Percentiles rank a stretch among this genome's conserved stretches.
Evolutionary conservation across 2,329 filamentous ascomycete species (phyloP).

Genomic region (Ophiocordyceps camponoti-floridani): DNA sequence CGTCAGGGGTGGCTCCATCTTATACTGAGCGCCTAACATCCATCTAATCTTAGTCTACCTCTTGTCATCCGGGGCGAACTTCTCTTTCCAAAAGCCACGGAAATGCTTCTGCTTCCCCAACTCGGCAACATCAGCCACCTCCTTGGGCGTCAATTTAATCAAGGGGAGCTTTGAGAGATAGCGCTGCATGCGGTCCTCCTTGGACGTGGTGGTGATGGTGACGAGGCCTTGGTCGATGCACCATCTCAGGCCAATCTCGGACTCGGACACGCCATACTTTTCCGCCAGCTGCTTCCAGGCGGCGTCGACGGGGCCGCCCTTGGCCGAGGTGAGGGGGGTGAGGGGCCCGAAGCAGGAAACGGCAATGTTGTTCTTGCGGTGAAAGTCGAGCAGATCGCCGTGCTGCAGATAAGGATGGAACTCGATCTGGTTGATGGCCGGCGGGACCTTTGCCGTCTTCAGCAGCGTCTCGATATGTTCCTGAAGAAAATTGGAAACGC

Average conservation of each 20-base stretch:
- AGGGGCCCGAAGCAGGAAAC: conserved; percentile 38
- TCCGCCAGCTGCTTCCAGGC: conserved; percentile 30
- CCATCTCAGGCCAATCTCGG: conserved; percentile 42
- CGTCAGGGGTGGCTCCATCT: neutral
- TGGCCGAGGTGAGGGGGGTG: conserved; percentile 26
- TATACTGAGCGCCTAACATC: neutral
- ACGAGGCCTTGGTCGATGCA: conserved; percentile 40
- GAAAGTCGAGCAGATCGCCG: conserved; percentile 37
- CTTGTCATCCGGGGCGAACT: conserved; percentile 32
- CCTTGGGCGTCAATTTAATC: conserved; percentile 41
- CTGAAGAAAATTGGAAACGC: conserved; percentile 57
- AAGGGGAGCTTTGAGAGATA: conserved; percentile 29
- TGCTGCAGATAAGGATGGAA: conserved; percentile 62
- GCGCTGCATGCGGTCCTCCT: conserved; percentile 35
- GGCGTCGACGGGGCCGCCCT: conserved; percentile 33
- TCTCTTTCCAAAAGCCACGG: conserved; percentile 37
- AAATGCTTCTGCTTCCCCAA: conserved; percentile 42
- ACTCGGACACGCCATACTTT: conserved; percentile 40
- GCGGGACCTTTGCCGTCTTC: conserved; percentile 39
- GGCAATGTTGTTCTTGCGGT: conserved; percentile 37
- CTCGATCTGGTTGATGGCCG: conserved; percentile 68
- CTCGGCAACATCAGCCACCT: conserved; percentile 36
- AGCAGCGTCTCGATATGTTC: conserved; percentile 37
- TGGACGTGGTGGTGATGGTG: conserved; percentile 40
- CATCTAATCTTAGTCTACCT: conserved; percentile 6